Evolutionary conservation across 106 monocot species (phyloP), one percentile per base, ranked within the genome.

Genomic region (Iris macrosiphon): DNA sequence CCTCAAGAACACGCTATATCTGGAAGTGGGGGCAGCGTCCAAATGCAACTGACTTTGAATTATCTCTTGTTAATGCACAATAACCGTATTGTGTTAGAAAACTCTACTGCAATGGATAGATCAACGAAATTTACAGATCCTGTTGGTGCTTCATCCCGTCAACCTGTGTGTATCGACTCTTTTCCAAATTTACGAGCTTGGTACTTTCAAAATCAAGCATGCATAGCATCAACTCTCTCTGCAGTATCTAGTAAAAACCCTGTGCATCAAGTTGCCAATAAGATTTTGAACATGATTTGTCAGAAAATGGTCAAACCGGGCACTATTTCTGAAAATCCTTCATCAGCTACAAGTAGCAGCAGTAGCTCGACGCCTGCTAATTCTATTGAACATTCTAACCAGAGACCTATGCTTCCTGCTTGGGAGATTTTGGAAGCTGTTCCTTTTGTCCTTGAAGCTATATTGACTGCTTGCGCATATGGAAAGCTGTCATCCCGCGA

Each of bases 171-270:
- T 57, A 88, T 81, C 40, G 75, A 70, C 46, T 84, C 88, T 47
- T 94, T 88, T 67, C 93, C 93, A 12, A 94, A 88, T 48, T 40
- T 94, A 32, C 57, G 64, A 22, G 61, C 78, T 67, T 94, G 93
- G 93, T 81, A 84, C 51, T 57, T 75, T 25, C 88, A 88, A 51
- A 84, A 88, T 70, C 84, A 88, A 75, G 84, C 88, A 42, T 94
- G 88, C 61, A 62, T 84, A 41, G 80, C 93, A 9, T 88, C 92
- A 25, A 70, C 80, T 27, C 73, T 80, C 49, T 74, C 92, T 64
- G 79, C 76, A 9, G 45, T 77, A 26, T 70, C 49, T 31, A 80
- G 56, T 41, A 66, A 64, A 48, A 79, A 75, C 14, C 78, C 80
- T 16, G 75, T 76, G 13, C 78, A 88, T 67, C 88, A 85, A 55